A percentile compares a stretch with the other conserved stretches of the same genome.
Evolutionary conservation across 257 asterid species (phyloP).

Genomic region (Cordia subcordata): DNA sequence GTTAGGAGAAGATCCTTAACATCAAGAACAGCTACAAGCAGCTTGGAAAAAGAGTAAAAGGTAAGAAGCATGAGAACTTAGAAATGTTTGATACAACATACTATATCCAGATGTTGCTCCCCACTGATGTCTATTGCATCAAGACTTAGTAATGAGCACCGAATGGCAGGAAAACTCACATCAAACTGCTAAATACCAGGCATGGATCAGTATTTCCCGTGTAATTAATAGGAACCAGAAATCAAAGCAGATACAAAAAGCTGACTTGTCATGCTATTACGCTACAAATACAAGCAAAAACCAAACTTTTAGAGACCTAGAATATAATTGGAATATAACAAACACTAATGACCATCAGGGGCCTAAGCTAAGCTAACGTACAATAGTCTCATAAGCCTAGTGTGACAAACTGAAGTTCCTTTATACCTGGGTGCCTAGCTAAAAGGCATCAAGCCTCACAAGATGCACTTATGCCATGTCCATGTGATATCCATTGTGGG

Average conservation of each 20-base stretch:
- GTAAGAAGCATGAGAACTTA: slow-evolving; percentile 11
- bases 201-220: not conserved
- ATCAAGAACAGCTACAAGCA: slow-evolving; percentile 10
- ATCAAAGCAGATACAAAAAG: not conserved
- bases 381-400: no score
- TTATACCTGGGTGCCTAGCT: no score
- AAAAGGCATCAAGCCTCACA: no score
- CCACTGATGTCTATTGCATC: slow-evolving; percentile 99
- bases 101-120: slow-evolving; percentile 92
- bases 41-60: slow-evolving; percentile 3
- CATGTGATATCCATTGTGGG: no score
- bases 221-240: not conserved
- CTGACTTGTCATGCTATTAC: no score
- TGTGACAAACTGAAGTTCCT: no score
- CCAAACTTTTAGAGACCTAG: no score
- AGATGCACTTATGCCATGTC: no score
- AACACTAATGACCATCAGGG: no score
- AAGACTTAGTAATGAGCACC: slow-evolving; percentile 85
- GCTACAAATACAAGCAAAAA: no score
- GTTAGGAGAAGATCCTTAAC: slow-evolving; percentile 11
- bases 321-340: no score
- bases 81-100: slow-evolving; percentile 32
- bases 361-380: no score
- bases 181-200: slow-evolving; percentile 59
- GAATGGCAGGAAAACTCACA: slow-evolving; percentile 78